Evolutionary conservation across 2,329 filamentous ascomycete species (phyloP), one percentile per base, ranked within the genome.

Genomic region (Phoma herbarum): DNA sequence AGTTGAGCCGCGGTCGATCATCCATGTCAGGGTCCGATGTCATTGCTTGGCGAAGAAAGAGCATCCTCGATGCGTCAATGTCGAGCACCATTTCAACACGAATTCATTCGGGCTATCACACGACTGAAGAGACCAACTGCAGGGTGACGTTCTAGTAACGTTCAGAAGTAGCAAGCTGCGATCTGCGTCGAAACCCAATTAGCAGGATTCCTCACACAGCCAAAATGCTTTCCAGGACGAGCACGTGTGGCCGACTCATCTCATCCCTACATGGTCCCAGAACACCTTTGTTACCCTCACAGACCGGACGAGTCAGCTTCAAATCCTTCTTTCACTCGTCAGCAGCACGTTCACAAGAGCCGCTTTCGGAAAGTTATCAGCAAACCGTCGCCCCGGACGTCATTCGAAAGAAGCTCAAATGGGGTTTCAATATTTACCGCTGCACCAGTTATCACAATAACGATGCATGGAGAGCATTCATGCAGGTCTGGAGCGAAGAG

Each of bases 11-110:
- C 54, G 54, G 54, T 33, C 54, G 43, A 57, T 52, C 54, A 20
- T 39, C 35, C 35, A 39, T 39, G 48, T 52, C 54, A 57, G 54
- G 54, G 54, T 57, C 54, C 54, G 54, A 57, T 57, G 54, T 57
- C 47, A 52, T 57, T 52, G 48, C 54, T 57, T 57, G 54, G 54
- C 54, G 43, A 57, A 25, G 42, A 43, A 48, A 28, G 42, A n/a
- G 20, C 37, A 20, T 41, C 16, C 20, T 39, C 37, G 18, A 39
- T n/a, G 43, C 43, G 25, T 18, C 7, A 9, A 28, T 11, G 9
- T 4, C 8, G 8, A 8, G n/a, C 18, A 10, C 1, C 14, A 7
- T 12, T 45, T 4, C 14, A 29, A 18, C 43, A 44, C 3, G 16
- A 18, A 31, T 8, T 28, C 9, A n/a, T 4, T 16, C 3, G 16